Evolutionary conservation across 2,329 filamentous ascomycete species (phyloP).

Genomic region (Aspergillus oerlinghausenensis): DNA sequence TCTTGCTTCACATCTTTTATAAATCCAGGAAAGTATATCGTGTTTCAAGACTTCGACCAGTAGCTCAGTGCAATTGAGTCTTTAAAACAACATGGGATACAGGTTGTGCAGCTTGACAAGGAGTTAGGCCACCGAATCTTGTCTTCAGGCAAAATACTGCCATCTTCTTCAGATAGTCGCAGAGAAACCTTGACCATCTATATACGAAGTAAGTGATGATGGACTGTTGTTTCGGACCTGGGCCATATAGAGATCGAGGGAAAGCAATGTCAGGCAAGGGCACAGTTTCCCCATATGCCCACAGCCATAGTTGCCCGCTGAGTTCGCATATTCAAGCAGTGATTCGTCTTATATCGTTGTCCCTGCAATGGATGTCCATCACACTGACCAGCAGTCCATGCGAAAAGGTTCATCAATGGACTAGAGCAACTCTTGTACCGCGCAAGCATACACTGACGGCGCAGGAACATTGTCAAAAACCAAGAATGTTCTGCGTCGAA

Average conservation of each 20-base stretch:
- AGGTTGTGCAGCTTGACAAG: too few relatives aligned
- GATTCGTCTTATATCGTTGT: background rate
- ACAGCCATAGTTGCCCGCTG: background rate
- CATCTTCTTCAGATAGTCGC: background rate
- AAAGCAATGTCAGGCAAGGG: background rate
- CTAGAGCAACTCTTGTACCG: background rate
- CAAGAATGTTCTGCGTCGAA: background rate
- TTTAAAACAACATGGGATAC: background rate
- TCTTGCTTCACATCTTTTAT: background rate
- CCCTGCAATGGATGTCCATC: background rate
- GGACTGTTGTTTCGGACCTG: too few relatives aligned
- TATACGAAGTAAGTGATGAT: background rate
- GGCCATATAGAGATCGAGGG: background rate
- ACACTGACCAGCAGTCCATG: background rate
- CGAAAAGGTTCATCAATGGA: background rate
- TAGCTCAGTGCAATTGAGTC: background rate
- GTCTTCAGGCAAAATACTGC: too few relatives aligned
- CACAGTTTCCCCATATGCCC: background rate
- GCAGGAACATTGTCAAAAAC: background rate
- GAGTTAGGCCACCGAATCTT: background rate
- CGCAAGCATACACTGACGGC: background rate
- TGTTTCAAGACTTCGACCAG: too few relatives aligned
- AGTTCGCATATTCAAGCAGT: background rate
- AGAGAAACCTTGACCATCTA: background rate
- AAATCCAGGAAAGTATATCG: background rate